Conservation (phyloP, 1,284 basidiomycete species). For the Cerrena zonata region DNA sequence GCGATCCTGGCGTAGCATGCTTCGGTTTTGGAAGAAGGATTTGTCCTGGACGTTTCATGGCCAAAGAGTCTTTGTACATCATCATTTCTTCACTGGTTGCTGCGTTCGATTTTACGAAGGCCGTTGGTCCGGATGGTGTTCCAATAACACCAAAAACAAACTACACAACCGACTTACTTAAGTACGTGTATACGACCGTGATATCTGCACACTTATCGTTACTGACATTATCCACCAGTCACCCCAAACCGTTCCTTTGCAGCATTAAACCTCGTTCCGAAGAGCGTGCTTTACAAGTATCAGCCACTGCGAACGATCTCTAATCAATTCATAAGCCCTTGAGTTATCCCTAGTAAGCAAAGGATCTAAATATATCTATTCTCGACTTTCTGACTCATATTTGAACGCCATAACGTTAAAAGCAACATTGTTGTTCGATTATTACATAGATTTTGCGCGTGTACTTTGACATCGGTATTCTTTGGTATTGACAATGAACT, state of each 20-base stretch:
- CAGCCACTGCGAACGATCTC: no score
- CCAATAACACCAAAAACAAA: constrained; percentile 7
- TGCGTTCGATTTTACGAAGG: constrained; percentile 13
- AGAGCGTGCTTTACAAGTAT: no score
- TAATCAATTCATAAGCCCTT: no score
- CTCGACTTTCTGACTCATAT: no score
- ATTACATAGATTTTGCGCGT: no score
- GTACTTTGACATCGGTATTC: no score
- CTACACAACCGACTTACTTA: not conserved
- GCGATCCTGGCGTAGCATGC: constrained; percentile 1
- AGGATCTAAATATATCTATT: no score
- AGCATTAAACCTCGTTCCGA: constrained; percentile 15
- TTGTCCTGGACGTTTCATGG: constrained; percentile 13
- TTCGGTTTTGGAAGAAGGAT: constrained; percentile 13
- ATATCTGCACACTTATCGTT: no score
- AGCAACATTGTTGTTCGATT: no score
- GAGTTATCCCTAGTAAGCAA: no score
- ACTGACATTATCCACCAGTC: constrained; percentile 12
- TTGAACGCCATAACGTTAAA: no score
- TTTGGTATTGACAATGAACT: no score
- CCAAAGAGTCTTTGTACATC: constrained; percentile 14
- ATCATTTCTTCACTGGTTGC: constrained; percentile 13
- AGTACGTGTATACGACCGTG: not conserved
- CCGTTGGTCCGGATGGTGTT: constrained; percentile 10
- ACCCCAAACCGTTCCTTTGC: constrained; percentile 19